Base-by-base conservation (phyloP, 163 green algal genomes). In the Prototheca wickerhamii region DNA sequence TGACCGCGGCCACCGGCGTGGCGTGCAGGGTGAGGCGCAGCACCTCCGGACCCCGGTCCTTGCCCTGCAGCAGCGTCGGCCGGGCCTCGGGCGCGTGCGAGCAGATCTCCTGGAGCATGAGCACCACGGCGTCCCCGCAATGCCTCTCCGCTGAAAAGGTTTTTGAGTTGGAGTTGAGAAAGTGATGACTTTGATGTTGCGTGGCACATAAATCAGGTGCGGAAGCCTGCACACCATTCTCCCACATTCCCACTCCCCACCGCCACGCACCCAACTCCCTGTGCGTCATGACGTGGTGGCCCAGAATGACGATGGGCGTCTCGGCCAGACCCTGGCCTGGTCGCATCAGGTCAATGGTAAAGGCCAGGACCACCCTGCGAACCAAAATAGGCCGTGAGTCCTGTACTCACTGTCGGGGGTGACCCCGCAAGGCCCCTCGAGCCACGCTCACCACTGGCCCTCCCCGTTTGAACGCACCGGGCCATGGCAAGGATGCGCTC, bases 281-380 rank as follows among this genome's bases (percentile, higher is more conserved):
- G 21, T 67, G 59, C 2, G 67, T 73, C n/a, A 79, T 61, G 55
- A 69, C 65, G 46, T 79, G 72, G n/a, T 75, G 63, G n/a, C 67
- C 58, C 8, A 79, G 67, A 5, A 74, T 54, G 3, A 70, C 51
- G 5, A 54, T 37, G 51, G 67, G 72, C 3, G 46, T 70, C 29
- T 79, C 72, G 2, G 31, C 29, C 29, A 63, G 71, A 10, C 33
- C 49, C 10, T 17, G 32, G 10, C 72, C 66, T 12, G 72, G 43
- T 6, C 62, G 63, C 25, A 79, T 23, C 26, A 79, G 35, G 52
- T 75, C 50, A 0, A 53, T 69, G 4, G 62, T 8, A 28, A 68
- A 1, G 49, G 28, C 33, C 42, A 77, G 51, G 34, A 68, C 28
- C 7, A 57, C 58, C 30, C 65, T 66, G 57, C 33, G 46, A 1